Percentiles rank a stretch among this genome's conserved stretches.
These are phyloP conservation scores for Phyllosticta ampelicida DNA, from an alignment of 2,329 filamentous ascomycete species.

Conservation along the genomic window DNA sequence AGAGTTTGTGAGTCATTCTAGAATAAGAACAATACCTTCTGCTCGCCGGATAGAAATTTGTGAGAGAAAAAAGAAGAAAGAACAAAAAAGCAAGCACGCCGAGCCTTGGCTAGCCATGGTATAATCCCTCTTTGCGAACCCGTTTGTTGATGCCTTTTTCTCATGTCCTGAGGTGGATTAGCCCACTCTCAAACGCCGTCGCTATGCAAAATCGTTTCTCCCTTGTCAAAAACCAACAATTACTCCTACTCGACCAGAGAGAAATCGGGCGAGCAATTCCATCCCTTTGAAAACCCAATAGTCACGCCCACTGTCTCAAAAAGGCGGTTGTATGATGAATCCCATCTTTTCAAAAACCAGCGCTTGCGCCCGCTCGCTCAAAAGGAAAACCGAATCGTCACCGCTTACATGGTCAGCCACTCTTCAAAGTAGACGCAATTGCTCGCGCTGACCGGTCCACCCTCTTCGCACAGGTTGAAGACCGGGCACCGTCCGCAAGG, in stretches of 20 bases:
- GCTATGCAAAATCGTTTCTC: constrained; percentile 7
- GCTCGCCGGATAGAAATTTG: not conserved
- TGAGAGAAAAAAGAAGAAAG: not conserved
- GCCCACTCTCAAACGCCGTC: constrained; percentile 5
- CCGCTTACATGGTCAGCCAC: constrained; percentile 48
- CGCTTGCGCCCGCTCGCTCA: not conserved
- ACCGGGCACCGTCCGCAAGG: constrained; percentile 90
- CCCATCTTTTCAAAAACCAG: not conserved
- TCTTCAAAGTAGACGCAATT: constrained; percentile 86
- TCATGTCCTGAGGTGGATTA: not conserved
- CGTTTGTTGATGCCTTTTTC: not conserved
- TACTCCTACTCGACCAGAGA: not conserved
- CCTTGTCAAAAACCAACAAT: not conserved
- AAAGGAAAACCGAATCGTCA: no score
- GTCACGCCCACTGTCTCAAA: no score
- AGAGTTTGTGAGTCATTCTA: not conserved
- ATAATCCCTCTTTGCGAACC: constrained; percentile 6
- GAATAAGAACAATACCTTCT: not conserved
- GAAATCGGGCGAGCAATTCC: no score
- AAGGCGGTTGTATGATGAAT: no score
- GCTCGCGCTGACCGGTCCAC: constrained; percentile 77
- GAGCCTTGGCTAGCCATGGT: not conserved
- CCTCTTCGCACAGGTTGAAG: constrained; percentile 83
- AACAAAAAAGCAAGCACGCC: not conserved
- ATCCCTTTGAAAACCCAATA: no score